Evolutionary conservation across 345 rosid species (phyloP).

Genomic region (Eucalyptus shirleyi): DNA sequence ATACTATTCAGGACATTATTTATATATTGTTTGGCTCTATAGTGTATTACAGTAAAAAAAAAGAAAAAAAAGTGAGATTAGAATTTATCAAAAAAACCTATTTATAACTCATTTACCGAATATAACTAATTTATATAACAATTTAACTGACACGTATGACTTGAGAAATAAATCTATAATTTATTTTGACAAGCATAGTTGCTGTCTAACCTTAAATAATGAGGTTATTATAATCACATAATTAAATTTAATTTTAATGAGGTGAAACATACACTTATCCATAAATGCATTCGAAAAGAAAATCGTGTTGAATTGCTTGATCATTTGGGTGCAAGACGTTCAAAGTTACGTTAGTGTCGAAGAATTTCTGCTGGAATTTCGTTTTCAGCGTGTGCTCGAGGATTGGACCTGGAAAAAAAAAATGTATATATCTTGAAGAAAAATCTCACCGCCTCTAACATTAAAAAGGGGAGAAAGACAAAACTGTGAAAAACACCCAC

Average conservation of each 20-base stretch:
- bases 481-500: background rate
- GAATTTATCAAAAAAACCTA: rapidly evolving
- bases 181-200: rapidly evolving
- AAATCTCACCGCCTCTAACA: background rate
- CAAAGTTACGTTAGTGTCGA: background rate
- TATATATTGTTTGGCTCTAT: rapidly evolving
- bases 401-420: background rate
- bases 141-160: rapidly evolving
- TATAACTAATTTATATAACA: too few relatives aligned
- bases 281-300: background rate
- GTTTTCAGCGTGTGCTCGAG: background rate
- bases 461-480: background rate
- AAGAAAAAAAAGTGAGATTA: rapidly evolving
- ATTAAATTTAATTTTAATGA: background rate
- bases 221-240: background rate
- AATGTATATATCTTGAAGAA: background rate
- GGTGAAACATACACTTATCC: background rate
- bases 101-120: too few relatives aligned
- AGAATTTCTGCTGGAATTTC: background rate
- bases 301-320: background rate
- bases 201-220: background rate
- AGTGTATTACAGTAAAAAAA: rapidly evolving
- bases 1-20: rapidly evolving
- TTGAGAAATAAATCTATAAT: too few relatives aligned
- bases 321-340: background rate